These are phyloP conservation scores for Dendrobium nobile DNA, from an alignment of 106 monocot species.

Conservation along the genomic window DNA sequence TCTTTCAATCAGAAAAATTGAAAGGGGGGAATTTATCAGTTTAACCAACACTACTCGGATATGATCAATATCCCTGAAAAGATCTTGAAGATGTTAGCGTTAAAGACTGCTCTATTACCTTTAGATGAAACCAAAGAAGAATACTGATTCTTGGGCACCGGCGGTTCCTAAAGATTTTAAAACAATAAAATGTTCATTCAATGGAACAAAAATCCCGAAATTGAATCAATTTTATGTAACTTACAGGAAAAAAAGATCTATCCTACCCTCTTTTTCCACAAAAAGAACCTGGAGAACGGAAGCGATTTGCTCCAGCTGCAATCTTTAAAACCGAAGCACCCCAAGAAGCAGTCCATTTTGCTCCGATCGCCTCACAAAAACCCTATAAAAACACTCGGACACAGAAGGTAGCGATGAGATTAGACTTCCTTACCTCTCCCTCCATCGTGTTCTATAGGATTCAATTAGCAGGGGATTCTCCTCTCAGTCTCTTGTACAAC, in stretches of 20 bases:
- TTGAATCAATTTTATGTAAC: neutral
- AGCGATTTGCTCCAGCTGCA: neutral
- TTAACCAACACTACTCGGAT: neutral
- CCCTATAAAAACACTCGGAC: neutral
- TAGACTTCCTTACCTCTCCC: neutral
- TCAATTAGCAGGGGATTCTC: too few relatives aligned
- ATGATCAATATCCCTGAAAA: neutral
- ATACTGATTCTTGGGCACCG: neutral
- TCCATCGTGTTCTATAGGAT: too few relatives aligned
- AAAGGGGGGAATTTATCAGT: neutral
- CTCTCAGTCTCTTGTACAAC: too few relatives aligned
- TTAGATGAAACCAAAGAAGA: neutral
- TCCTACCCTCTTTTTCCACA: conserved; percentile 1
- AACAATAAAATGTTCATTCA: neutral
- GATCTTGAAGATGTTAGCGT: neutral
- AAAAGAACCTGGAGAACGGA: neutral
- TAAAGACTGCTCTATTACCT: neutral
- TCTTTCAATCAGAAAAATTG: neutral
- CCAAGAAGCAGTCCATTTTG: conserved; percentile 4
- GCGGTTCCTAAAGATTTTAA: neutral
- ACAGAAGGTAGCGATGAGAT: neutral
- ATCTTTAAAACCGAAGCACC: neutral
- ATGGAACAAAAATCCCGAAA: neutral
- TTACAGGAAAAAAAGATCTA: neutral
- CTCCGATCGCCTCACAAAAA: neutral